A percentile compares a stretch with the other conserved stretches of the same genome.
These are phyloP conservation scores for Gynostemma pentaphyllum DNA, from an alignment of 306 rosid species.

Conservation along the genomic window DNA sequence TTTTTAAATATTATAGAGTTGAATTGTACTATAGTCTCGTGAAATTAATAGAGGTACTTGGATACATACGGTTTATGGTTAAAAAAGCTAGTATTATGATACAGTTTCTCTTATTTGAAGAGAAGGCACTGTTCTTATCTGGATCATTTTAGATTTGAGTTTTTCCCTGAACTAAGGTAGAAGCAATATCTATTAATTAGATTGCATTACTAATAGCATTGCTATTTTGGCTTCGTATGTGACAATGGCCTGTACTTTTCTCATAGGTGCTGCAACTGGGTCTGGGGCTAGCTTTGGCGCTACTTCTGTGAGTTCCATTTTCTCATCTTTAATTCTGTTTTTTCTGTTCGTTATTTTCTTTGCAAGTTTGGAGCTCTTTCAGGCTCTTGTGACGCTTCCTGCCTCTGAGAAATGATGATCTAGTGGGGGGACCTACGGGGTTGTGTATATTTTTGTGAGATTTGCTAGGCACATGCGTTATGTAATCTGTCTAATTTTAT, in stretches of 20 bases:
- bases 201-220: neutral
- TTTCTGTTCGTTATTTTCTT: neutral
- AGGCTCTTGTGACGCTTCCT: too few species aligned
- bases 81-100: neutral
- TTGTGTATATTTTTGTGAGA: neutral
- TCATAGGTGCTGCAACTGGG: constrained; percentile 62
- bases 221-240: neutral
- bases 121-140: neutral
- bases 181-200: neutral
- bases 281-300: constrained; percentile 87
- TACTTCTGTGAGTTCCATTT: constrained; percentile 41
- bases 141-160: neutral
- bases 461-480: neutral
- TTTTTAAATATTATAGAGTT: neutral
- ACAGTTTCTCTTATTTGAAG: neutral
- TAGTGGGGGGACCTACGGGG: neutral
- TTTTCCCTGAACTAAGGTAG: neutral
- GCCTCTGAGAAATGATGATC: neutral
- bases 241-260: constrained; percentile 3
- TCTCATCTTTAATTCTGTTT: constrained; percentile 3
- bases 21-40: neutral
- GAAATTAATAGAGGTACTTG: neutral
- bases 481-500: constrained; percentile 3
- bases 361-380: neutral
- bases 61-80: neutral